Conservation (phyloP, 768 basidiomycete species). For the Amylocystis lapponica region DNA sequence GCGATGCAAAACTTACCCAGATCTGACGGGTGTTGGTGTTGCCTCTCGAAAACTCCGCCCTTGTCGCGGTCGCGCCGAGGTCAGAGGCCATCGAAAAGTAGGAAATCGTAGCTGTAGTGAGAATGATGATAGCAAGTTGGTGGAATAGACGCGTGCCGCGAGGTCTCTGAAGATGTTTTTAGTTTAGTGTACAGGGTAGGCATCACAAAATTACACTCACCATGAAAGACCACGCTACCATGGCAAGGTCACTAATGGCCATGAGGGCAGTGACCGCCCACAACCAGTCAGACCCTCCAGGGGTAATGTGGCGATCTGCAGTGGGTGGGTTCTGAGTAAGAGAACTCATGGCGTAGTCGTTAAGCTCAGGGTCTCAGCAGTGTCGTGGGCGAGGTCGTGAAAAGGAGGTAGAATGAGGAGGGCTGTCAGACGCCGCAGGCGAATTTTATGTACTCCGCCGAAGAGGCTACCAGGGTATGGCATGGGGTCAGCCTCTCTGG, state of each 20-base stretch:
- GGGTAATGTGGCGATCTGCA: slow-evolving; percentile 36
- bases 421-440: too few species aligned
- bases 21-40: slow-evolving; percentile 30
- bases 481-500: too few species aligned
- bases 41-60: slow-evolving; percentile 36
- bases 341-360: slow-evolving; percentile 15
- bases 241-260: slow-evolving; percentile 33
- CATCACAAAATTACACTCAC: too few species aligned
- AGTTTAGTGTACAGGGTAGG: too few species aligned
- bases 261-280: slow-evolving; percentile 53
- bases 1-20: slow-evolving; percentile 32
- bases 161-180: slow-evolving; percentile 30
- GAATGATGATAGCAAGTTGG: slow-evolving; percentile 40
- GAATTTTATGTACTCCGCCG: too few species aligned
- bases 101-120: slow-evolving; percentile 39
- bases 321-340: slow-evolving; percentile 30
- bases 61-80: slow-evolving; percentile 42
- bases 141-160: slow-evolving; percentile 43
- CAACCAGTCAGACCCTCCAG: slow-evolving; percentile 44
- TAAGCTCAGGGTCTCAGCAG: too few species aligned
- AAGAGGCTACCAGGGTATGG: too few species aligned
- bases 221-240: slow-evolving; percentile 34
- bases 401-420: too few species aligned
- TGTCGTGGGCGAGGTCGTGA: too few species aligned
- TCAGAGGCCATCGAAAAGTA: slow-evolving; percentile 55